A percentile compares a stretch with the other conserved stretches of the same genome.
phyloP scores from a whole-genome alignment of 2,329 filamentous ascomycete genomes.

The Epichloe coenophiala region DNA sequence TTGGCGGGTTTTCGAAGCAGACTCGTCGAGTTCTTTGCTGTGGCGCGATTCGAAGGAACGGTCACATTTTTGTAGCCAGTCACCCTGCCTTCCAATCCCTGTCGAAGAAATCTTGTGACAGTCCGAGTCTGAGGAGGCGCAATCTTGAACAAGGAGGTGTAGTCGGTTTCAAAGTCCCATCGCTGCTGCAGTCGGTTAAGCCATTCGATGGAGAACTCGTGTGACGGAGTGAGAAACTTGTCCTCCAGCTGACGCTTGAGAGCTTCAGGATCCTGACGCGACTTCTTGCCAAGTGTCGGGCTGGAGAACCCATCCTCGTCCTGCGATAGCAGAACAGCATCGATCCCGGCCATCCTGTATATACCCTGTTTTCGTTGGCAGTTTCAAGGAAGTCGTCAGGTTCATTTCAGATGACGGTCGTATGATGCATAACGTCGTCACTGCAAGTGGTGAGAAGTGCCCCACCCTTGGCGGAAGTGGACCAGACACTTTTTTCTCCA shows the following conservation, averaged over 20 bases:
- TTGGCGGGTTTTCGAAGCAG: constrained; percentile 74
- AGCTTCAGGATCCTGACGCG: constrained; percentile 36
- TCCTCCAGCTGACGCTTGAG: constrained; percentile 60
- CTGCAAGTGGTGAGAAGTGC: not conserved
- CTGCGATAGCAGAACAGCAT: constrained; percentile 20
- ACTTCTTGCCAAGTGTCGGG: constrained; percentile 4
- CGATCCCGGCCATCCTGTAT: constrained; percentile 20
- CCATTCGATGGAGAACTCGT: constrained; percentile 72
- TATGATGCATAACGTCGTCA: not conserved
- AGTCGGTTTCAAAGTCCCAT: constrained; percentile 74
- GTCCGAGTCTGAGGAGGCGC: constrained; percentile 87
- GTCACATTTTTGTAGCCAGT: constrained; percentile 92
- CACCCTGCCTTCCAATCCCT: constrained; percentile 83
- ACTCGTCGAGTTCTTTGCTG: constrained; percentile 90
- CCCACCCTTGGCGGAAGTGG: not conserved
- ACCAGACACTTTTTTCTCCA: no score
- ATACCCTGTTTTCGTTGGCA: not conserved
- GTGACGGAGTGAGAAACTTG: constrained; percentile 67
- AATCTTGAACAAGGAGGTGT: constrained; percentile 72
- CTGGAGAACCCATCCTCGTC: constrained; percentile 8
- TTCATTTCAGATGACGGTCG: constrained; percentile 1
- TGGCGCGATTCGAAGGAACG: constrained; percentile 75
- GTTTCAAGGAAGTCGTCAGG: not conserved
- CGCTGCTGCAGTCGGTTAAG: constrained; percentile 76
- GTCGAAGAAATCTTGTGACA: constrained; percentile 82